Conservation (phyloP, 768 basidiomycete genomes). For the Clitopilus passeckerianus region DNA sequence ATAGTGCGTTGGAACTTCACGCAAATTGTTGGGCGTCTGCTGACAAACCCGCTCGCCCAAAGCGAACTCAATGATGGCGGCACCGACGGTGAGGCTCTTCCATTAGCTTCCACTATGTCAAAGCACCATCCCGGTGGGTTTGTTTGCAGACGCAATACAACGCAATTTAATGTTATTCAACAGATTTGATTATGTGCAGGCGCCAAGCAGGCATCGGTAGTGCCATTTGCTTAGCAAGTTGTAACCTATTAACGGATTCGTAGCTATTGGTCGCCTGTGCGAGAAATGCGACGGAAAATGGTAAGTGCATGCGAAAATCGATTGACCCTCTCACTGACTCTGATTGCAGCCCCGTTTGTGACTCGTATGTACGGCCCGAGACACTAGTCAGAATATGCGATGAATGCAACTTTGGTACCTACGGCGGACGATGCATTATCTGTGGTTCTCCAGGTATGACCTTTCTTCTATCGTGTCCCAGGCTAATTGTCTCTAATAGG, state of each 20-base stretch:
- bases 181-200: constrained; percentile 98
- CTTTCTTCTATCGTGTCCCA: background rate
- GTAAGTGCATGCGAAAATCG: constrained; percentile 35
- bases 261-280: constrained; percentile 96
- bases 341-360: constrained; percentile 82
- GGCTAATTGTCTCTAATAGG: constrained; percentile 38
- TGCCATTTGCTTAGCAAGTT: constrained; percentile 1
- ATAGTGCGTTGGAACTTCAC: too few species aligned
- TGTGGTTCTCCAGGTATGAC: constrained; percentile 87
- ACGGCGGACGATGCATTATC: constrained; percentile 96
- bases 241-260: background rate
- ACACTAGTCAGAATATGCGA: constrained; percentile 98
- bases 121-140: constrained; percentile 80
- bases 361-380: constrained; percentile 98
- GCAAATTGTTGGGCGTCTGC: too few species aligned
- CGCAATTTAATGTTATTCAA: constrained; percentile 1
- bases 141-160: background rate
- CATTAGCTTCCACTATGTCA: constrained; percentile 51
- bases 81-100: background rate
- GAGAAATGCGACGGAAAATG: constrained; percentile 99
- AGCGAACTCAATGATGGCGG: background rate
- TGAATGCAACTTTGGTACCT: constrained; percentile 99
- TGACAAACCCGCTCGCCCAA: too few species aligned
- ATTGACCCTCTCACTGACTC: background rate
- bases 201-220: constrained; percentile 96